Conservation (phyloP, 2,329 filamentous ascomycete species). For the Delphinella strobiligena region DNA sequence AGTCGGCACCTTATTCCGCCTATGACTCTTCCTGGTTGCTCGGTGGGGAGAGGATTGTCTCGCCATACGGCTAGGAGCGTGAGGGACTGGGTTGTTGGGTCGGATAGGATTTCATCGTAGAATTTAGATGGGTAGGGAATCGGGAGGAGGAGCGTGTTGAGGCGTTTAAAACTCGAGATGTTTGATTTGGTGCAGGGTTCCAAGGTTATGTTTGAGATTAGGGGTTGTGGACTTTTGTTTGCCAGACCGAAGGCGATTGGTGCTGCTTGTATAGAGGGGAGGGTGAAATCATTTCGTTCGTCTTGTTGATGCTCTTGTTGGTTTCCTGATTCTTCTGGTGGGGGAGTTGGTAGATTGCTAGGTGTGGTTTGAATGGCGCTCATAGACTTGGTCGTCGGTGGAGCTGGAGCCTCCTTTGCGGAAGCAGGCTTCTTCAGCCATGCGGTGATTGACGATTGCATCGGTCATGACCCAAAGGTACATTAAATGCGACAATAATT, state of each 20-base stretch:
- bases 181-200: constrained; percentile 40
- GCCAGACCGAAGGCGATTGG: neutral
- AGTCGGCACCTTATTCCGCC: constrained; percentile 37
- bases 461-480: too few relatives aligned
- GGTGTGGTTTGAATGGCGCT: neutral
- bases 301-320: neutral
- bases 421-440: constrained; percentile 35
- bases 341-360: constrained; percentile 2
- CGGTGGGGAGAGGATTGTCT: constrained; percentile 24
- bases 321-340: constrained; percentile 1
- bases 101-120: constrained; percentile 47
- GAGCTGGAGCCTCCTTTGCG: constrained; percentile 15
- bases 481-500: too few relatives aligned
- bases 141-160: constrained; percentile 47
- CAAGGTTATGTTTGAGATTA: constrained; percentile 40
- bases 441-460: constrained; percentile 33
- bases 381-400: neutral
- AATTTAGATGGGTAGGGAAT: constrained; percentile 50
- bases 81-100: constrained; percentile 38
- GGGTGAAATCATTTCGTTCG: constrained; percentile 1
- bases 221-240: constrained; percentile 10
- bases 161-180: constrained; percentile 43
- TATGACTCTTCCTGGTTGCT: constrained; percentile 24
- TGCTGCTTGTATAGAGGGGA: neutral
- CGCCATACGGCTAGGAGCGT: constrained; percentile 50